phyloP scores from a whole-genome alignment of 164 flowering plant species.

The Tetracentron sinense region DNA sequence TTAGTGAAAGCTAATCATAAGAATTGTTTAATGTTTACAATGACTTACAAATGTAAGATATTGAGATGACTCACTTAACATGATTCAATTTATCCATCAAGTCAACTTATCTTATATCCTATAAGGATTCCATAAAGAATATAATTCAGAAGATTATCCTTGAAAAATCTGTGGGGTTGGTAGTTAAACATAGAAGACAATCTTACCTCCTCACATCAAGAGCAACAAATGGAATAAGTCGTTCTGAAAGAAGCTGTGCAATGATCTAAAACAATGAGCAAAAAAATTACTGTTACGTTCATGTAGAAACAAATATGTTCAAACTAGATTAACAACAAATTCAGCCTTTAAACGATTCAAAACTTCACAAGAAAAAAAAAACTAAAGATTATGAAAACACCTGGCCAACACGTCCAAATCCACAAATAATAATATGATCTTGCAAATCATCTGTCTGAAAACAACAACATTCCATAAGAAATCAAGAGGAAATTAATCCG shows the following conservation, averaged over 20 bases:
- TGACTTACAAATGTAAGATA: not conserved
- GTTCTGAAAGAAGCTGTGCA: conserved; percentile 98
- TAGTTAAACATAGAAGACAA: not conserved
- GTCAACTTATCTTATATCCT: not conserved
- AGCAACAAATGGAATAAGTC: conserved; percentile 98
- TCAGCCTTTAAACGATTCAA: not conserved
- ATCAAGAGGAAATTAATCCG: conserved; percentile 1
- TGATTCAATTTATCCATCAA: not conserved
- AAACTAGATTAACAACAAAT: not conserved
- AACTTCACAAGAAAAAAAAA: not conserved
- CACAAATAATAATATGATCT: conserved; percentile 98
- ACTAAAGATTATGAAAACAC: conserved; percentile 26
- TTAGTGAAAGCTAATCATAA: not conserved
- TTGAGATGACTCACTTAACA: not conserved
- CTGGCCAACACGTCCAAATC: conserved; percentile 99
- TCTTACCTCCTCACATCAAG: conserved; percentile 95
- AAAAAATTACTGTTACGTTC: conserved; percentile 3
- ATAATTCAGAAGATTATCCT: not conserved
- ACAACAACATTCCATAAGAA: conserved; percentile 16
- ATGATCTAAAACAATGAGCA: conserved; percentile 58
- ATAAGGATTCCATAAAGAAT: not conserved
- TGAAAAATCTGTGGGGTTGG: not conserved
- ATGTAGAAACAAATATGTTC: not conserved
- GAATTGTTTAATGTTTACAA: too few species aligned
- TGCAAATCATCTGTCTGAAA: conserved; percentile 98